Evolutionary conservation across 495 filamentous ascomycete genomes (phyloP), one percentile per base, ranked within the genome.

Genomic region (Aspergillus panamensis): DNA sequence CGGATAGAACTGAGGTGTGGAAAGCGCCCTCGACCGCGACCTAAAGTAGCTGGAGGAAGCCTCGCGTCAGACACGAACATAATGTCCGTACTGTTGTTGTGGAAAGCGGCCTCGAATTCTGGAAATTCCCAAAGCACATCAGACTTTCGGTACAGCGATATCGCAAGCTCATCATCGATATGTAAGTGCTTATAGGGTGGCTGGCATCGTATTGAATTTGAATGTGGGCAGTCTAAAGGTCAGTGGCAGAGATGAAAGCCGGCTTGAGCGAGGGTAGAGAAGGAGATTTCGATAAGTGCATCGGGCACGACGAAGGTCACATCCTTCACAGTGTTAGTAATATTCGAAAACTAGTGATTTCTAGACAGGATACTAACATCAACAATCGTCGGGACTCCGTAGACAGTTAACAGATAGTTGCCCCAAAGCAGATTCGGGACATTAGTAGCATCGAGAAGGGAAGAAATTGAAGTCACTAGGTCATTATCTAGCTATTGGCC

Each of bases 341-440:
- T 42, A 12, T 20, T 43, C 20, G 8, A 33, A 33, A 44, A 50
- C 25, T 13, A 48, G 29, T 35, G 8, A 39, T 53, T 9, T 29
- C 8, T 8, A 35, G 8, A 53, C 21, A 31, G 30, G 40, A 53
- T 30, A 62, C 60, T 53, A 3, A 66, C 64, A 17, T 69, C 60
- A 57, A 65, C 62, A 57, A 65, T 53, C 0, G 67, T 60, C 0
- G 62, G 67, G 29, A 69, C 64, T 21, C 67, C 64, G 40, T 67
- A 67, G 29, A 69, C 31, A 30, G 64, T 65, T 44, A 67, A 35
- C 44, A 67, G 50, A 54, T 63, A 69, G 53, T 69, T 67, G 32
- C 62, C 64, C 67, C 66, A 66, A 13, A 69, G 63, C 6, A 69
- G 17, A 60, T 64, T 66, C 6, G 63, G 63, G 16, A 68, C 37